A percentile compares a stretch with the other conserved stretches of the same genome.
phyloP scores from a whole-genome alignment of 2,329 filamentous ascomycete species.

The Ascochyta viciae-villosae region DNA sequence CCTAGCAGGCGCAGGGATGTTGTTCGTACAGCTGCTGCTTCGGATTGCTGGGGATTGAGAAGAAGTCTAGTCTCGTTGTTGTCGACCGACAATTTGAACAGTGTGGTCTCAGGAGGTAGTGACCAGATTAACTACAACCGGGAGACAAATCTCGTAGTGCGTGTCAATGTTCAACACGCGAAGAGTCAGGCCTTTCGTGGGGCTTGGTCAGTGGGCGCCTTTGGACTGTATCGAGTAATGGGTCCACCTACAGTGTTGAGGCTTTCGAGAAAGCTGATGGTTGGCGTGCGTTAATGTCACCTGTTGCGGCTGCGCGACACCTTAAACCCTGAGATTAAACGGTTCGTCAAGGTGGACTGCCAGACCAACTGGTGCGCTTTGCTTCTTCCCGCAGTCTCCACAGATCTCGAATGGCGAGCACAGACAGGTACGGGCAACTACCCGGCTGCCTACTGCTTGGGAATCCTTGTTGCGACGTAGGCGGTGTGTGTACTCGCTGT shows the following conservation, averaged over 20 bases:
- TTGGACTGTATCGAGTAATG: constrained; percentile 12
- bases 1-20: constrained; percentile 48
- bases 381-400: constrained; percentile 49
- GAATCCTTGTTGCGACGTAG: constrained; percentile 40
- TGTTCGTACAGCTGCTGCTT: constrained; percentile 49
- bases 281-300: constrained; percentile 29
- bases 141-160: constrained; percentile 33
- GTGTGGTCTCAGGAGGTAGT: neutral
- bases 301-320: constrained; percentile 40
- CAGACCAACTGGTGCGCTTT: constrained; percentile 42
- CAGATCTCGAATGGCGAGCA: constrained; percentile 47
- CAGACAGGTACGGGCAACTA: constrained; percentile 39
- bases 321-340: constrained; percentile 41
- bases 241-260: constrained; percentile 19
- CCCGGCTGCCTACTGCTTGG: constrained; percentile 33
- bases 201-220: constrained; percentile 24
- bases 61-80: neutral
- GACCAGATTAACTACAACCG: constrained; percentile 24
- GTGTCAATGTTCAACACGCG: constrained; percentile 25
- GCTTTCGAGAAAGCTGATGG: constrained; percentile 18
- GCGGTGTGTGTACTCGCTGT: constrained; percentile 35
- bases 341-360: constrained; percentile 37
- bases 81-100: constrained; percentile 23
- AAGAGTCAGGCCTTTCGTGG: constrained; percentile 21
- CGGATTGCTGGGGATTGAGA: constrained; percentile 37